Evolutionary conservation across 2,329 filamentous ascomycete species (phyloP), one percentile per base, ranked within the genome.

Genomic region (Trichoderma polysporum): DNA sequence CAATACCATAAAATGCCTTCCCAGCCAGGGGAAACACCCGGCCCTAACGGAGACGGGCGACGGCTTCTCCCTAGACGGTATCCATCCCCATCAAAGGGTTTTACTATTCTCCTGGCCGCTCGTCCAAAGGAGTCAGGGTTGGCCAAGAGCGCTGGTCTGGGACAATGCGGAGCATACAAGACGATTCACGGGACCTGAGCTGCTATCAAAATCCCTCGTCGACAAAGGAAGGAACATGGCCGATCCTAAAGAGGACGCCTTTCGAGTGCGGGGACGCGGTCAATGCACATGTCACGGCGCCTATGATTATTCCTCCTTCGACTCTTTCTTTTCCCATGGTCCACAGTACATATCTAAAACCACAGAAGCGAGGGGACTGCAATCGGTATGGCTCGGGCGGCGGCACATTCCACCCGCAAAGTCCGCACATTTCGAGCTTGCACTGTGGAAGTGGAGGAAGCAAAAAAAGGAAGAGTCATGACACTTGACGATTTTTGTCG

Each of bases 21-120:
- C 70, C 69, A 68, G 62, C 70, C 71, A 69, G 68, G 68, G 69
- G 70, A 73, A 66, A 69, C 68, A 65, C 58, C 67, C 69, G 69
- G 63, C 33, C 61, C 66, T 64, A 69, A 68, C 25, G 35, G 37
- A 41, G 58, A 57, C 58, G 45, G 66, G 61, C 33, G 31, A 60
- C 66, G 68, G 66, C 52, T 52, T 68, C 45, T 66, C 64, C 66
- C 70, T 68, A 67, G 69, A 67, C 45, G 29, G 65, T 52, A 17
- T 52, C 62, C 47, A 56, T 66, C 15, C 61, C 56, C 41, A 45
- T 35, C 52, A 62, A 56, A 64, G 29, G 58, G 50, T 17, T 22
- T 19, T 45, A 45, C 37, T 47, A 13, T 39, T 41, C 49, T 33
- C 62, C 39, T 66, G 53, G 25, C 31, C 29, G 60, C 49, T 56